phyloP scores from a whole-genome alignment of 176 grass and related monocot genomes.

The Cocos nucifera region DNA sequence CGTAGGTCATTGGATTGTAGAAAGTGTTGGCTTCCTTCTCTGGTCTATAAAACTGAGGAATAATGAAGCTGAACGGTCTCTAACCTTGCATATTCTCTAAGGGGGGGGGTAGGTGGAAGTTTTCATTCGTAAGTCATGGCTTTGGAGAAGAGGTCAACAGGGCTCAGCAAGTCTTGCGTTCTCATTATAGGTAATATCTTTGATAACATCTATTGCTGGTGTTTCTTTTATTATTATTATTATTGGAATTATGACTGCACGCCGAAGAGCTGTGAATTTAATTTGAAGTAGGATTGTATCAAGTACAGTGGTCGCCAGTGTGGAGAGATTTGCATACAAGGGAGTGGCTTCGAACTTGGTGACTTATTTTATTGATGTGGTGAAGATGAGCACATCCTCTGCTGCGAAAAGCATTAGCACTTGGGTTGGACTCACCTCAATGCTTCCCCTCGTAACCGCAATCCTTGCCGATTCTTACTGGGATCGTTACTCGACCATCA shows the following conservation, averaged over 20 bases:
- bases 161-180: conserved; percentile 54
- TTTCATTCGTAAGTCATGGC: neutral
- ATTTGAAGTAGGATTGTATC: neutral
- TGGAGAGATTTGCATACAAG: conserved; percentile 83
- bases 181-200: conserved; percentile 62
- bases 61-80: too few species aligned
- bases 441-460: conserved; percentile 66
- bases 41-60: too few species aligned
- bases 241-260: neutral
- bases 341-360: conserved; percentile 86
- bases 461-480: conserved; percentile 74
- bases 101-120: too few species aligned
- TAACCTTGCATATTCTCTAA: too few species aligned
- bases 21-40: too few species aligned
- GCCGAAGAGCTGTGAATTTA: neutral
- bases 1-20: too few species aligned
- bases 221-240: neutral
- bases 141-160: conserved; percentile 22
- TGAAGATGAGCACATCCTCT: conserved; percentile 71
- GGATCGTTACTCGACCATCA: conserved; percentile 66
- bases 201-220: too few species aligned
- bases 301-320: conserved; percentile 70
- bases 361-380: conserved; percentile 63
- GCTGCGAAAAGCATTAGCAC: conserved; percentile 70
- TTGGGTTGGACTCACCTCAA: conserved; percentile 75